Evolutionary conservation across 139 green algal species (phyloP).

Genomic region (Closterium sp.): DNA sequence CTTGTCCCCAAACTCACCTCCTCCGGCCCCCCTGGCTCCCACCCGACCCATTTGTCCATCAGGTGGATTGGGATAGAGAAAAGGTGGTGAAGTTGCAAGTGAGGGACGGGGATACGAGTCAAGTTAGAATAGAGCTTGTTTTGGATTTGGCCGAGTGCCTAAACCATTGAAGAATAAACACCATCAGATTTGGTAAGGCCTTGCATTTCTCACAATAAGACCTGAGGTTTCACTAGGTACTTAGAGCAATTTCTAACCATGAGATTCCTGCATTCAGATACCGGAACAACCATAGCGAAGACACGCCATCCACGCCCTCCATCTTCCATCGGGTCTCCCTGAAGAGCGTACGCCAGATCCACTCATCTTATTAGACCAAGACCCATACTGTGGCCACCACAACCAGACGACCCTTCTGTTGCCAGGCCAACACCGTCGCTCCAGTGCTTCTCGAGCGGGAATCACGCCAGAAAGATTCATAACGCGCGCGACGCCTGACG

Average conservation of each 20-base stretch:
- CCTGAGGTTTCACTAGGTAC: too few relatives aligned
- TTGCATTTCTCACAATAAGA: too few relatives aligned
- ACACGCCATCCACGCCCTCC: neutral
- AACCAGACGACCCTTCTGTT: too few relatives aligned
- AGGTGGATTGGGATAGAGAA: constrained; percentile 8
- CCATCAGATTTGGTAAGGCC: neutral
- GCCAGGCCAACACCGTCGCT: neutral
- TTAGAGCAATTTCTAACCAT: neutral
- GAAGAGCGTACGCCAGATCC: neutral
- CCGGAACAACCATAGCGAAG: too few relatives aligned
- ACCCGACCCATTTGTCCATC: neutral
- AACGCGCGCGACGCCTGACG: too few relatives aligned
- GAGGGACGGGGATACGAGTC: neutral
- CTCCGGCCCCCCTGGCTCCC: too few relatives aligned
- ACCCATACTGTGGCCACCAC: too few relatives aligned
- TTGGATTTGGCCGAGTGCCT: constrained; percentile 19
- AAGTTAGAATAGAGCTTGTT: constrained; percentile 2
- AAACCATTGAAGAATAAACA: neutral
- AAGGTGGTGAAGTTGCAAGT: neutral
- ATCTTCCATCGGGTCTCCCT: neutral
- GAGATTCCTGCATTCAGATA: neutral
- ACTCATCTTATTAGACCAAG: too few relatives aligned
- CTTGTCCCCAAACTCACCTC: too few relatives aligned
- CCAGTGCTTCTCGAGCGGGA: neutral
- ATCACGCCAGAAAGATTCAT: too few relatives aligned